These are phyloP conservation scores for Rhazya stricta DNA, from an alignment of 257 asterid species.

Conservation along the genomic window DNA sequence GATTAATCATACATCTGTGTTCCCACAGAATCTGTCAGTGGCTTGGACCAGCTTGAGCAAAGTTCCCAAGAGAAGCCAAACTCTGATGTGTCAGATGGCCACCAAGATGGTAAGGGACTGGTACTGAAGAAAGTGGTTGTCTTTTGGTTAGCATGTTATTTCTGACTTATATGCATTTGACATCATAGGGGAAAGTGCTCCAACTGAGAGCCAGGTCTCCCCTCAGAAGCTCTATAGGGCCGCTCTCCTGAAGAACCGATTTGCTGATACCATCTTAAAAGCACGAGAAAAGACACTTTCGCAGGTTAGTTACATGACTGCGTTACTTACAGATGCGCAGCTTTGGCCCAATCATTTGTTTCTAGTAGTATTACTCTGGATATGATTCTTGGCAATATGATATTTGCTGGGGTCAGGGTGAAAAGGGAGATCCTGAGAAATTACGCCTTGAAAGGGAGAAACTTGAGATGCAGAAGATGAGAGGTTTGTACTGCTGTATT, in stretches of 20 bases:
- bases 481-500: slow-evolving; percentile 35
- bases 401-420: slow-evolving; percentile 39
- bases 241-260: slow-evolving; percentile 67
- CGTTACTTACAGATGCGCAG: background rate
- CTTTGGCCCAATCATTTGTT: background rate
- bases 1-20: background rate
- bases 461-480: slow-evolving; percentile 69
- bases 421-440: slow-evolving; percentile 69
- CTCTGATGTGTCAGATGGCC: slow-evolving; percentile 57
- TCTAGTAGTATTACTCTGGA: background rate
- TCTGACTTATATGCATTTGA: slow-evolving; percentile 19
- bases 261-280: slow-evolving; percentile 80
- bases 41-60: slow-evolving; percentile 56
- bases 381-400: background rate
- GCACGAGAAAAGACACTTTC: slow-evolving; percentile 75
- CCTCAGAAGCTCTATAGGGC: slow-evolving; percentile 83
- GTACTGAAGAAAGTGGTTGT: slow-evolving; percentile 14
- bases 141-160: slow-evolving; percentile 6
- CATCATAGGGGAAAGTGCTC: slow-evolving; percentile 52
- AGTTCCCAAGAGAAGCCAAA: slow-evolving; percentile 43
- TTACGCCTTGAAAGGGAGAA: slow-evolving; percentile 77
- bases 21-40: slow-evolving; percentile 55
- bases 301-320: slow-evolving; percentile 43
- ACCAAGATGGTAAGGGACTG: slow-evolving; percentile 57
- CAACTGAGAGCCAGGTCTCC: slow-evolving; percentile 59